phyloP scores from a whole-genome alignment of 2,329 filamentous ascomycete species.

The Emergomyces africanus region DNA sequence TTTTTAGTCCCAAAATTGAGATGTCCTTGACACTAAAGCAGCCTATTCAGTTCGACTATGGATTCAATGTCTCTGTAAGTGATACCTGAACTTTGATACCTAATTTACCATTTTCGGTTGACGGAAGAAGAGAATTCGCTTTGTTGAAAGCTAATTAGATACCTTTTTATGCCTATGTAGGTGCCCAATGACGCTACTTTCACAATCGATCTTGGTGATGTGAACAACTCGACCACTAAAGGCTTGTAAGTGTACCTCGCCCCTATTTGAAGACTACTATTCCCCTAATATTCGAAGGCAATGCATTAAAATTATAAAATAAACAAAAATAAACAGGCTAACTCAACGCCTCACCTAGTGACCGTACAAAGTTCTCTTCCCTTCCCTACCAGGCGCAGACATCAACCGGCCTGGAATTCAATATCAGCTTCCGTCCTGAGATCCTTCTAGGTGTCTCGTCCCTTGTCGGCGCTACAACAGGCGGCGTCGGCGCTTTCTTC shows the following conservation, averaged over 20 bases:
- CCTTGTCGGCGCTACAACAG: conserved; percentile 4
- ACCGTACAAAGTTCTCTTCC: conserved; percentile 9
- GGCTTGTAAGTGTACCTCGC: conserved; percentile 17
- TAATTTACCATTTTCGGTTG: neutral
- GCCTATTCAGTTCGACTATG: conserved; percentile 12
- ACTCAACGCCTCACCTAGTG: conserved; percentile 4
- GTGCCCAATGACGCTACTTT: conserved; percentile 11
- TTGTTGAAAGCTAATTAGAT: neutral
- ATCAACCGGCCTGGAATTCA: conserved; percentile 6
- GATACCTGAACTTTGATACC: neutral
- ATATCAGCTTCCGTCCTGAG: conserved; percentile 10
- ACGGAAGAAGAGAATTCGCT: neutral
- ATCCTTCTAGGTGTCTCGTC: conserved; percentile 12
- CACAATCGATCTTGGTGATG: conserved; percentile 8
- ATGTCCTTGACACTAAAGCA: conserved; percentile 7
- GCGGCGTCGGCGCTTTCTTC: conserved; percentile 14
- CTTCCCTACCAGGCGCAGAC: conserved; percentile 11
- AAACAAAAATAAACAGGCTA: neutral
- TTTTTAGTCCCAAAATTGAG: conserved; percentile 9
- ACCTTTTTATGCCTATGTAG: neutral
- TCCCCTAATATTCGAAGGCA: neutral
- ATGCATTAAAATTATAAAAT: neutral
- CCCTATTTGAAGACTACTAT: neutral
- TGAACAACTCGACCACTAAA: conserved; percentile 16
- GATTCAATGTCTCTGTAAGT: conserved; percentile 12